Evolutionary conservation across 1,284 basidiomycete genomes (phyloP), one percentile per base, ranked within the genome.

Genomic region (Ceratobasidium sp.): DNA sequence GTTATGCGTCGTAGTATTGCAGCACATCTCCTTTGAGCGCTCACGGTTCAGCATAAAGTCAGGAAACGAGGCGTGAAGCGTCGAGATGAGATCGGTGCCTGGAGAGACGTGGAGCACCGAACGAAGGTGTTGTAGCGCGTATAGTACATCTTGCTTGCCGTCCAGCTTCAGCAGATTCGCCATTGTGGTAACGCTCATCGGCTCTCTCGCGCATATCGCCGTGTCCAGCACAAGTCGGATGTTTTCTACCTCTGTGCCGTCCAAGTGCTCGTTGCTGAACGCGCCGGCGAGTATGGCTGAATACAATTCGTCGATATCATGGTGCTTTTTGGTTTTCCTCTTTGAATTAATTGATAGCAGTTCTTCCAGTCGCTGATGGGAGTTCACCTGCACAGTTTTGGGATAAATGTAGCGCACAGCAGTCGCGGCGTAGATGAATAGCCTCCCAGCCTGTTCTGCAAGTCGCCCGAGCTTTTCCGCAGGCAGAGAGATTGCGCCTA

Each of bases 381-480:
- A 24, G 6, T 51, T 24, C 4, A 24, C 24, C 24, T 24, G 4
- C 19, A 4, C 50, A 17, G 6, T 17, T 7, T 51, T 19, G 6
- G 50, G 24, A 6, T 17, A 17, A 6, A 51, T 51, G 24, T 51
- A 36, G 53, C 56, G 17, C 51, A 33, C 24, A 36, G 24, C 19
- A n/a, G 50, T 51, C 6, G 50, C 50, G 15, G 50, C 50, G 50
- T n/a, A 51, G 50, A 51, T 51, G 50, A 51, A 51, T 17, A 51
- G 50, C 3, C 6, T 17, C 24, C 50, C 50, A 51, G 50, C 17
- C 50, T 24, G 50, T 17, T n/a, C 6, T 6, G 50, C 50, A 17
- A 51, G 50, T 17, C 19, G 19, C 50, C 15, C 50, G 50, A 51
- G 5, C 19, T 51, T 19, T 51, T n/a, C 24, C 24, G 4, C 6